phyloP scores from a whole-genome alignment of 345 rosid genomes.

The Lepidium didymum region DNA sequence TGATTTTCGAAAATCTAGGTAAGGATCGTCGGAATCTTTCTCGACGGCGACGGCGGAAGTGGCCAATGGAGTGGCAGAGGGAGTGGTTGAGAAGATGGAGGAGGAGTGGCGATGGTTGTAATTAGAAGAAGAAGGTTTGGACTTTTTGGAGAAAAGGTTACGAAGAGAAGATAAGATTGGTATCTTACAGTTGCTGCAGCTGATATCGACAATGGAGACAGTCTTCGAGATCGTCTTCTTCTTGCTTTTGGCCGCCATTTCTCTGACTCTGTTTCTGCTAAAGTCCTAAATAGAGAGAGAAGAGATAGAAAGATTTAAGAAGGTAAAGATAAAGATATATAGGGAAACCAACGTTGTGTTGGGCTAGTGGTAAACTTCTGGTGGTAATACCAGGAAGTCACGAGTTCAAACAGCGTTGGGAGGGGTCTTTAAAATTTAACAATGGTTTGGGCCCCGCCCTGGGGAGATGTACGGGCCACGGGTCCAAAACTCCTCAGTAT shows the following conservation, averaged over 20 bases:
- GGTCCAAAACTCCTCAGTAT: too few species aligned
- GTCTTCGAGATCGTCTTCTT: conserved; percentile 41
- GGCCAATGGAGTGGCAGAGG: conserved; percentile 26
- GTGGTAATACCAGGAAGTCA: too few species aligned
- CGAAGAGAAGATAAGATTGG: conserved; percentile 40
- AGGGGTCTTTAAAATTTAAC: too few species aligned
- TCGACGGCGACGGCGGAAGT: conserved; percentile 65
- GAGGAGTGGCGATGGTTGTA: conserved; percentile 14
- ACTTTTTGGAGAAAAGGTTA: conserved; percentile 35
- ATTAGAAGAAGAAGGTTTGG: neutral
- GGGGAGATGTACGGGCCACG: too few species aligned
- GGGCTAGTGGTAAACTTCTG: too few species aligned
- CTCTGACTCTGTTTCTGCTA: neutral
- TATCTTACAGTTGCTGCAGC: conserved; percentile 46
- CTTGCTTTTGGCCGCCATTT: conserved; percentile 39
- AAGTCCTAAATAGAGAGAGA: neutral
- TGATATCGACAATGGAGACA: conserved; percentile 47
- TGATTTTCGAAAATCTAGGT: conserved; percentile 76
- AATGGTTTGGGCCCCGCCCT: too few species aligned
- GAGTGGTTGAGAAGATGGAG: conserved; percentile 7
- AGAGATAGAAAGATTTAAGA: neutral
- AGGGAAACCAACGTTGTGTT: neutral
- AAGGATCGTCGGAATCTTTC: conserved; percentile 95
- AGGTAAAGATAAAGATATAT: neutral
- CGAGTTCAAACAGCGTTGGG: too few species aligned